A percentile compares a stretch with the other conserved stretches of the same genome.
Evolutionary conservation across 495 filamentous ascomycete species (phyloP).

Genomic region (Tuber borchii): DNA sequence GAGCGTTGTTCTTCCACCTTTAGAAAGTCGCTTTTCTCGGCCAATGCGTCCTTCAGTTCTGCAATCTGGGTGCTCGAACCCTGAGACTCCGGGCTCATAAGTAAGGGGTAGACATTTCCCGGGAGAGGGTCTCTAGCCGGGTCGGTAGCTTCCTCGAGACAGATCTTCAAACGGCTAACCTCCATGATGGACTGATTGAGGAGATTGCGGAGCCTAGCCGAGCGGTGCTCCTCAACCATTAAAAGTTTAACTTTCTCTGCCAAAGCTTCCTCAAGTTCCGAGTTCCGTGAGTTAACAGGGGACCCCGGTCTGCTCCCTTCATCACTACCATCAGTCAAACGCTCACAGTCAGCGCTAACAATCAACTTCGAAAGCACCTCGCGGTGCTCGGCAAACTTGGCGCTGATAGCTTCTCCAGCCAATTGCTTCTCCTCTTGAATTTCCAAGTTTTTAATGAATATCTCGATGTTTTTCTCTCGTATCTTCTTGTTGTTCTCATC

Average conservation of each 20-base stretch:
- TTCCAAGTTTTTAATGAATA: not conserved
- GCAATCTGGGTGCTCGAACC: not conserved
- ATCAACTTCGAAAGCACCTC: not conserved
- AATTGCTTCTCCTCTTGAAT: not conserved
- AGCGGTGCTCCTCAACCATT: not conserved
- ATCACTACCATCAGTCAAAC: not conserved
- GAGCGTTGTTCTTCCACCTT: not conserved
- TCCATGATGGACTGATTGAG: not conserved
- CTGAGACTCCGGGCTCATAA: not conserved
- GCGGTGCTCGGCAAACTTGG: not conserved
- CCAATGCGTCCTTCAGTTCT: not conserved
- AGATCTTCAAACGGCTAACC: not conserved
- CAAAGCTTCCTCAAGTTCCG: not conserved
- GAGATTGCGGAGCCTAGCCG: not conserved
- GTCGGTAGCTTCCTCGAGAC: not conserved
- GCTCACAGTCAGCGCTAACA: not conserved
- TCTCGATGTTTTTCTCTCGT: not conserved
- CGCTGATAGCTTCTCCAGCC: not conserved
- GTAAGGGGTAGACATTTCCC: not conserved
- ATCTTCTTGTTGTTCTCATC: not conserved
- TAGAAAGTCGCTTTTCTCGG: not conserved
- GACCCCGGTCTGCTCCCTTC: not conserved
- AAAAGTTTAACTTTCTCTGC: not conserved
- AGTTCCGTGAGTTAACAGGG: not conserved
- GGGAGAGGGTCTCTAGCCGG: not conserved